These are phyloP conservation scores for Hypsizygus ulmarius DNA, from an alignment of 1,284 basidiomycete species.

Conservation along the genomic window DNA sequence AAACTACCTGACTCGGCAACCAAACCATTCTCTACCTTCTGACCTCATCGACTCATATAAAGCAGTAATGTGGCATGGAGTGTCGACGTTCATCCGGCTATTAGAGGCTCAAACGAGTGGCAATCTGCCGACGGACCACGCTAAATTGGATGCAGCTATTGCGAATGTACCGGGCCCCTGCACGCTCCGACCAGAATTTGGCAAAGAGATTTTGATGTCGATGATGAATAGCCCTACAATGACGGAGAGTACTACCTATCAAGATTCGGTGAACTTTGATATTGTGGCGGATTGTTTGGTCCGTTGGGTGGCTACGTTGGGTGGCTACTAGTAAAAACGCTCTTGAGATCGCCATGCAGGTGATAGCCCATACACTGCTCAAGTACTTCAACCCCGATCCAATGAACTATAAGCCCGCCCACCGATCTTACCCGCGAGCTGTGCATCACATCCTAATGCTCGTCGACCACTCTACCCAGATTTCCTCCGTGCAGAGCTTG, in stretches of 20 bases:
- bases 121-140: background rate
- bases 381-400: constrained; percentile 3
- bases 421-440: constrained; percentile 1
- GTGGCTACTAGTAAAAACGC: background rate
- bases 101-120: background rate
- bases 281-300: background rate
- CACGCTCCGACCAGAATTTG: background rate
- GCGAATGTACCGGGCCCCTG: background rate
- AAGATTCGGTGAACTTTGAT: constrained; percentile 1
- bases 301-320: constrained; percentile 3
- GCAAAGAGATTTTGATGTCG: constrained; percentile 1
- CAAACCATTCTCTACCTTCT: background rate
- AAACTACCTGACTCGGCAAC: constrained; percentile 2
- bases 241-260: constrained; percentile 1
- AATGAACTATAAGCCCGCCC: background rate
- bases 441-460: constrained; percentile 5
- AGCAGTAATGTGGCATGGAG: background rate
- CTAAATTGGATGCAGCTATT: background rate
- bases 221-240: constrained; percentile 3
- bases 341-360: background rate
- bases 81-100: background rate
- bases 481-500: background rate
- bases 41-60: background rate
- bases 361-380: background rate
- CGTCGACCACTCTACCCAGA: constrained; percentile 1